Percentiles rank a stretch among this genome's conserved stretches.
Evolutionary conservation across 192 early-diverging fungal genomes (phyloP).

Genomic region (Coemansia sp.): DNA sequence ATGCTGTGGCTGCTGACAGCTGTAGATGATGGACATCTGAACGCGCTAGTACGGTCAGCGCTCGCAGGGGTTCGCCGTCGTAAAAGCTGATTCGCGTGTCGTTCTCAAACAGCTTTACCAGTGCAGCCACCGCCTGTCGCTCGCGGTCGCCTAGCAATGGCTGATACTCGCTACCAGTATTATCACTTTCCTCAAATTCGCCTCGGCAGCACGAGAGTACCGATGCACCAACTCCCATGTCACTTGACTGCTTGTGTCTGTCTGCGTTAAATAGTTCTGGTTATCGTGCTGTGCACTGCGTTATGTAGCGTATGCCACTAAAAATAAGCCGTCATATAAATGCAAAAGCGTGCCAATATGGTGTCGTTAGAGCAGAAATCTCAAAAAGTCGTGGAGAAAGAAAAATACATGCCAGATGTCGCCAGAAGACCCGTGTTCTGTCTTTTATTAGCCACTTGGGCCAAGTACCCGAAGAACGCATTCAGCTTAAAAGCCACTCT

Average conservation of each 20-base stretch:
- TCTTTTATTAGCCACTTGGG: neutral
- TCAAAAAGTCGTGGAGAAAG: neutral
- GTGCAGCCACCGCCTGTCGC: conserved; percentile 36
- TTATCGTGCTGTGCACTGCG: conserved; percentile 2
- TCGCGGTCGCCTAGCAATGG: conserved; percentile 32
- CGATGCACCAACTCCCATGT: conserved; percentile 7
- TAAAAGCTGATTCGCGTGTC: conserved; percentile 61
- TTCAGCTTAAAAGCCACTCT: neutral
- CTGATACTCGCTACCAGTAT: conserved; percentile 18
- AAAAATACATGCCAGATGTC: neutral
- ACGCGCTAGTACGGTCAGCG: conserved; percentile 76
- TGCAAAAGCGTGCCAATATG: neutral
- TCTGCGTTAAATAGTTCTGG: neutral
- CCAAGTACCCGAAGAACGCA: neutral
- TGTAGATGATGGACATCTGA: conserved; percentile 85
- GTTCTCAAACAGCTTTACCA: conserved; percentile 47
- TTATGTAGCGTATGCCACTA: neutral
- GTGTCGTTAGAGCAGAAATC: conserved; percentile 3
- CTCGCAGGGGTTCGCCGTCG: conserved; percentile 71
- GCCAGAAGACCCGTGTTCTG: neutral
- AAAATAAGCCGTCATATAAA: neutral
- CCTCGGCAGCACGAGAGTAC: conserved; percentile 1
- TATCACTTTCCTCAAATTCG: neutral
- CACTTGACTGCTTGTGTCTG: neutral
- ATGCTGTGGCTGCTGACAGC: conserved; percentile 81